phyloP scores from a whole-genome alignment of 495 filamentous ascomycete genomes.

The Daldinia vernicosa region DNA sequence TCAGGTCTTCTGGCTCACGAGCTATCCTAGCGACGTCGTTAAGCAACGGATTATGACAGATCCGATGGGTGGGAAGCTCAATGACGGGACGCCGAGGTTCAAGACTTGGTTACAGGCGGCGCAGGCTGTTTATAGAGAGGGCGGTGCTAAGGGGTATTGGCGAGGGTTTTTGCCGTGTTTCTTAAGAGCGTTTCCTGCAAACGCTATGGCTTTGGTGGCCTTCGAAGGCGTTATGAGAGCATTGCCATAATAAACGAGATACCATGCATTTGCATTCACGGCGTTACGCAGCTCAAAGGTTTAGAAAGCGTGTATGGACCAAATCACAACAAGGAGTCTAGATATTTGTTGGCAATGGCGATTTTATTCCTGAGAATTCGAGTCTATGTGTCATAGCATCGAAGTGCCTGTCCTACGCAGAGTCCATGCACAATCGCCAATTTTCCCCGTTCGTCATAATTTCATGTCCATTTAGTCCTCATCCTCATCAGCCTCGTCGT shows the following conservation, averaged over 20 bases:
- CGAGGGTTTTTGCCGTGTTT: conserved; percentile 94
- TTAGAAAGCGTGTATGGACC: not conserved
- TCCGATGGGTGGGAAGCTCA: conserved; percentile 73
- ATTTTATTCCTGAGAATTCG: conserved; percentile 33
- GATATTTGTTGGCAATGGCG: conserved; percentile 22
- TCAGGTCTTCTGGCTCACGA: conserved; percentile 91
- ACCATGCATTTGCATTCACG: not conserved
- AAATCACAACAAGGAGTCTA: not conserved
- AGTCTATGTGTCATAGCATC: conserved; percentile 37
- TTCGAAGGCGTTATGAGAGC: conserved; percentile 92
- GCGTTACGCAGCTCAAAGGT: not conserved
- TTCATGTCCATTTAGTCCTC: conserved; percentile 76
- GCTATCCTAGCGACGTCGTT: conserved; percentile 92
- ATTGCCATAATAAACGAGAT: conserved; percentile 62
- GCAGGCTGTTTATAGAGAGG: conserved; percentile 74
- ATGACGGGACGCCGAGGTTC: conserved; percentile 75
- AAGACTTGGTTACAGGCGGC: conserved; percentile 83
- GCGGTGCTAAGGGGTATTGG: conserved; percentile 85
- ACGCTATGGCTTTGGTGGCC: conserved; percentile 90
- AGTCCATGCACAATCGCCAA: conserved; percentile 33
- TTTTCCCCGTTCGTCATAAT: conserved; percentile 20
- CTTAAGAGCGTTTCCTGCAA: conserved; percentile 92
- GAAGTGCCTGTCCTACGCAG: conserved; percentile 30
- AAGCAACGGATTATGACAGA: conserved; percentile 99
- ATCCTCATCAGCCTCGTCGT: conserved; percentile 95